Evolutionary conservation across 352 stramenopile genomes (phyloP), one percentile per base, ranked within the genome.

Genomic region (Pythium sp.): DNA sequence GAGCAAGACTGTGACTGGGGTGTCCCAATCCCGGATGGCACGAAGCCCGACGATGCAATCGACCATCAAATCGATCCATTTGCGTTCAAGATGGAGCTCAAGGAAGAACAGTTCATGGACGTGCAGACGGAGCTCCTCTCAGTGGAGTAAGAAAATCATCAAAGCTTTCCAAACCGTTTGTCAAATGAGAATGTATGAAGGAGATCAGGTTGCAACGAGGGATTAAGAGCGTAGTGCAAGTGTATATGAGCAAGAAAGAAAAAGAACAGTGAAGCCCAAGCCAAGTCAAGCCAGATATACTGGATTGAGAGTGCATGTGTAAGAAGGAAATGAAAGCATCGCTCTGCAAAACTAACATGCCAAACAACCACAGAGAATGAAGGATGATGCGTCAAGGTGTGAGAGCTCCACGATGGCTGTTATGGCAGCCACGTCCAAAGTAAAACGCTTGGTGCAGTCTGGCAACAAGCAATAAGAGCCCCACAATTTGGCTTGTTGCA

Each of bases 1-100:
- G 91, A 97, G 72, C 69, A 86, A 64, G 88, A 94, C 68, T 97
- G 89, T 49, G 88, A 94, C 81, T 97, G 89, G 89, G 89, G 89
- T 32, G 88, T 97, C 14, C 89, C 89, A 3, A 84, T 96, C 24
- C 81, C 87, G 14, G 84, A 93, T 58, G 85, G 87, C 55, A 91
- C 85, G 12, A 91, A 93, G 72, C 87, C 87, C 1, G 38, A 64
- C 46, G 64, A 66, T 38, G 59, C 60, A 5, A 26, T 70, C 46
- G 62, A 70, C 30, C 32, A 41, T 34, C 26, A 34, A 5, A 28
- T 41, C 30, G 70, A 55, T 32, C 43, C 34, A 15, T 32, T 55
- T 34, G 59, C 28, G 38, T 20, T 69, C 38, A 47, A 69, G 38
- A 54, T 68, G 30, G 59, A 51, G 34, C 43, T 70, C 53, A 67